A percentile compares a stretch with the other conserved stretches of the same genome.
phyloP scores from a whole-genome alignment of 352 stramenopile species.

The Globisporangium alternatum region DNA sequence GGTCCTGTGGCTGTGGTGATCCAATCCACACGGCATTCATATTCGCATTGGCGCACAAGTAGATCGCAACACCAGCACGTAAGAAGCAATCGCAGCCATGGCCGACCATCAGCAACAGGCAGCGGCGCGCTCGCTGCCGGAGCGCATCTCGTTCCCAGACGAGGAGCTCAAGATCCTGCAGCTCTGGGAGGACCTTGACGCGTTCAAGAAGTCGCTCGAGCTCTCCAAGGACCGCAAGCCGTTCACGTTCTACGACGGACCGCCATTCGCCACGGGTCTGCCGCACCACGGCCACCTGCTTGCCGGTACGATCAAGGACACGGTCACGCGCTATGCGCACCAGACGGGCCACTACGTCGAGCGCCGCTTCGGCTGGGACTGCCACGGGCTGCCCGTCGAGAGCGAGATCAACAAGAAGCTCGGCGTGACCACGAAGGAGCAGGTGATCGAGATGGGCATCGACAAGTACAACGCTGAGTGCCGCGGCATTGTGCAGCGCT shows the following conservation, averaged over 20 bases:
- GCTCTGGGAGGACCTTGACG: slow-evolving; percentile 85
- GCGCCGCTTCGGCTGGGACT: slow-evolving; percentile 99
- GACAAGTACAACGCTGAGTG: slow-evolving; percentile 99
- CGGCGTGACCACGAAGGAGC: slow-evolving; percentile 96
- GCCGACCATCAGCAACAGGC: slow-evolving; percentile 16
- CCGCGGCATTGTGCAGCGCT: slow-evolving; percentile 96
- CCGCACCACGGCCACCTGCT: slow-evolving; percentile 99
- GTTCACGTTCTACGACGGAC: slow-evolving; percentile 99
- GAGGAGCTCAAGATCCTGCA: slow-evolving; percentile 75
- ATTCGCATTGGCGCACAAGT: slow-evolving; percentile 16
- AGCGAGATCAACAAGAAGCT: slow-evolving; percentile 99
- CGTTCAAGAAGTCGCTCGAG: slow-evolving; percentile 90
- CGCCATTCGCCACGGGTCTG: slow-evolving; percentile 98
- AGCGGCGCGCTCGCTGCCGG: slow-evolving; percentile 62
- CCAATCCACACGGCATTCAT: neutral
- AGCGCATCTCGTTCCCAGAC: slow-evolving; percentile 86
- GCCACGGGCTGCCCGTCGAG: slow-evolving; percentile 98
- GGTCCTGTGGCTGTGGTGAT: slow-evolving; percentile 16
- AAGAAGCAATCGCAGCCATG: slow-evolving; percentile 10
- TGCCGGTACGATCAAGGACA: slow-evolving; percentile 99
- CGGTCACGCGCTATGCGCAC: slow-evolving; percentile 99
- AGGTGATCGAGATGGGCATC: slow-evolving; percentile 97
- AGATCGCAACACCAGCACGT: neutral
- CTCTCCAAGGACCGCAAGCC: slow-evolving; percentile 91
- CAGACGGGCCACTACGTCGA: slow-evolving; percentile 97